phyloP scores from a whole-genome alignment of 2,329 filamentous ascomycete species.

The Penicillium frequentans region DNA sequence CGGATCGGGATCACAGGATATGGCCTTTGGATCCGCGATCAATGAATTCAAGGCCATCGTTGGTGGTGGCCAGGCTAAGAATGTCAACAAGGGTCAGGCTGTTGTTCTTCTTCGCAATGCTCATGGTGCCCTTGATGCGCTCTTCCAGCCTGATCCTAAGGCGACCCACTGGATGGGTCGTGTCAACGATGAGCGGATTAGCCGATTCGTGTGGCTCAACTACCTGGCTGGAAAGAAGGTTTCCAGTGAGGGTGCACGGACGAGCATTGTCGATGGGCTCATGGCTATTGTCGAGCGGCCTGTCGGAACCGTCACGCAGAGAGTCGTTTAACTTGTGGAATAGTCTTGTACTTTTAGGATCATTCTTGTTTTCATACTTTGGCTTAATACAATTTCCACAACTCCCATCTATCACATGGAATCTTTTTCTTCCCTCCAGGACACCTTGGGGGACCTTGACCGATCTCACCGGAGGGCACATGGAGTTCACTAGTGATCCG shows the following conservation, averaged over 20 bases:
- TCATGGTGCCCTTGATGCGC: conserved; percentile 65
- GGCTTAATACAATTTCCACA: neutral
- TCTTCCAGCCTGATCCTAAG: conserved; percentile 58
- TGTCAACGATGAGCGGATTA: conserved; percentile 76
- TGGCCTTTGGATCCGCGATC: conserved; percentile 73
- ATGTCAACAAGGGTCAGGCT: conserved; percentile 76
- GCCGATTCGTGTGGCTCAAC: conserved; percentile 80
- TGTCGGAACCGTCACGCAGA: conserved; percentile 79
- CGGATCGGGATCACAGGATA: conserved; percentile 60
- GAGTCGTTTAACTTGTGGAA: conserved; percentile 52
- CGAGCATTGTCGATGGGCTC: conserved; percentile 81
- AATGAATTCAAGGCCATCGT: conserved; percentile 80
- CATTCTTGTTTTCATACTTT: neutral
- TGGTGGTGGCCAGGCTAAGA: conserved; percentile 64
- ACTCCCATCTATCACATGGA: neutral
- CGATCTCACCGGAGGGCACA: too few relatives aligned
- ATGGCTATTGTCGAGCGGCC: conserved; percentile 86
- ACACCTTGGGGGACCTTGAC: neutral
- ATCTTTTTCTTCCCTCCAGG: neutral
- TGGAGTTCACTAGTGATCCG: too few relatives aligned
- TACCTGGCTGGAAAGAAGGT: conserved; percentile 86
- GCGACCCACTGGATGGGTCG: conserved; percentile 63
- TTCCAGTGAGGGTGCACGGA: conserved; percentile 76
- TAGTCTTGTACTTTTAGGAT: neutral
- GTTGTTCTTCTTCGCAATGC: conserved; percentile 70